Evolutionary conservation across 352 stramenopile species (phyloP).

Genomic region (Pythium brassicae): DNA sequence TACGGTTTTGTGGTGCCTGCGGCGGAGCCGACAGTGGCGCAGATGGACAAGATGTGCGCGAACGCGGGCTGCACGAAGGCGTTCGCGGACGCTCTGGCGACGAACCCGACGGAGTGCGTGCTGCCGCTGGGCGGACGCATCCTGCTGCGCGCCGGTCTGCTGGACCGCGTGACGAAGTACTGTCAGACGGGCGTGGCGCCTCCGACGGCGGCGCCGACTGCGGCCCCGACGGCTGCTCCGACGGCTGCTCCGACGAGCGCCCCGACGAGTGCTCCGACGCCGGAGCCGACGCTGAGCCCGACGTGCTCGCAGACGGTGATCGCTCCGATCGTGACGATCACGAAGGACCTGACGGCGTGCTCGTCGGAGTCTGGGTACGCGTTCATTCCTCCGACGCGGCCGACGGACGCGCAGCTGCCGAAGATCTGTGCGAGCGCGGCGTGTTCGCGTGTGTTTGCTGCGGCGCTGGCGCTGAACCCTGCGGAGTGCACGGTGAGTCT

Average conservation of each 20-base stretch:
- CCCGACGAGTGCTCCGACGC: background rate
- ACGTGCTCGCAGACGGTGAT: slow-evolving; percentile 2
- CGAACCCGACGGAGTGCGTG: slow-evolving; percentile 7
- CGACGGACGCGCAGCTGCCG: slow-evolving; percentile 7
- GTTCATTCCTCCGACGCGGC: slow-evolving; percentile 19
- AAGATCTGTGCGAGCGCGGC: slow-evolving; percentile 20
- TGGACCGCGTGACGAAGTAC: background rate
- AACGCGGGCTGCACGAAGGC: slow-evolving; percentile 3
- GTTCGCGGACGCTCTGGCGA: slow-evolving; percentile 5
- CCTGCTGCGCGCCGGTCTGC: background rate
- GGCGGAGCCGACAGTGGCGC: background rate
- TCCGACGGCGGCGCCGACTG: background rate
- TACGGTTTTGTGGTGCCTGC: slow-evolving; percentile 6
- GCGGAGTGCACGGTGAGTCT: slow-evolving; percentile 13
- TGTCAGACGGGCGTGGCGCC: background rate
- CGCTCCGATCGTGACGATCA: slow-evolving; percentile 7
- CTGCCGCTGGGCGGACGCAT: slow-evolving; percentile 6
- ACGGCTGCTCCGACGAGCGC: slow-evolving; percentile 6
- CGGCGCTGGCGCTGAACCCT: slow-evolving; percentile 6
- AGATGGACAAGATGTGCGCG: slow-evolving; percentile 14
- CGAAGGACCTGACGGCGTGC: slow-evolving; percentile 4
- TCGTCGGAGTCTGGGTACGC: slow-evolving; percentile 10
- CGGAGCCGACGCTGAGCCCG: slow-evolving; percentile 6
- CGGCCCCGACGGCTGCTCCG: slow-evolving; percentile 2
- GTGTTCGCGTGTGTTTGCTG: slow-evolving; percentile 14